These are phyloP conservation scores for Mariannaea sp. DNA, from an alignment of 2,329 filamentous ascomycete species.

Conservation along the genomic window DNA sequence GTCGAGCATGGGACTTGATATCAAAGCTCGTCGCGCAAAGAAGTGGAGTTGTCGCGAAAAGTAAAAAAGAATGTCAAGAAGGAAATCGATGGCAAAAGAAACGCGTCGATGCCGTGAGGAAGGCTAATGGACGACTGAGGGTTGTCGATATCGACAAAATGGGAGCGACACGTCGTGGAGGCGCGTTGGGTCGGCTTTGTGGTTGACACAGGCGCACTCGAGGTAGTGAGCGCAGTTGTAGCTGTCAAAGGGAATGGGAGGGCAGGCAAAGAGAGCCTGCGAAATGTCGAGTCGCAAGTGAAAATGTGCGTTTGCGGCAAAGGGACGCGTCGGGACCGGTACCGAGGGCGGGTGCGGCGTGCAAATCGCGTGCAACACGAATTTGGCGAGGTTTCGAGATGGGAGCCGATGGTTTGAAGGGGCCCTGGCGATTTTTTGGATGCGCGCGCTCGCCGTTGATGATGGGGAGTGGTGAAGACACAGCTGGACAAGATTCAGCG, in stretches of 20 bases:
- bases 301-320: slow-evolving; percentile 51
- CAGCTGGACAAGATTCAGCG: slow-evolving; percentile 55
- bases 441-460: slow-evolving; percentile 61
- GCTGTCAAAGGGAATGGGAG: slow-evolving; percentile 29
- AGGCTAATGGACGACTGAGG: slow-evolving; percentile 24
- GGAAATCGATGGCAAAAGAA: slow-evolving; percentile 16
- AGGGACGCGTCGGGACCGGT: slow-evolving; percentile 49
- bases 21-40: slow-evolving; percentile 33
- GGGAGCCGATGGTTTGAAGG: slow-evolving; percentile 63
- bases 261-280: slow-evolving; percentile 31
- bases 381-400: slow-evolving; percentile 59
- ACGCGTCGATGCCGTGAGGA: slow-evolving; percentile 31
- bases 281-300: slow-evolving; percentile 40
- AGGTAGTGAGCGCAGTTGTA: slow-evolving; percentile 33
- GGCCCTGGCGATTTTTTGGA: slow-evolving; percentile 66
- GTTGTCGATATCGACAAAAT: slow-evolving; percentile 26
- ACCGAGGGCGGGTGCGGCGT: slow-evolving; percentile 50
- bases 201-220: slow-evolving; percentile 28
- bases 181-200: slow-evolving; percentile 36
- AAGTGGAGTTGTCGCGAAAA: slow-evolving; percentile 36
- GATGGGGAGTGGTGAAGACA: slow-evolving; percentile 60
- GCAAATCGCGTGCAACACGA: slow-evolving; percentile 60
- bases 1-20: slow-evolving; percentile 39
- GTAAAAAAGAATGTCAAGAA: slow-evolving; percentile 38
- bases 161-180: slow-evolving; percentile 37